These are phyloP conservation scores for Bifiguratus adelaidae DNA, from an alignment of 192 early-diverging fungal genomes.

Conservation along the genomic window DNA sequence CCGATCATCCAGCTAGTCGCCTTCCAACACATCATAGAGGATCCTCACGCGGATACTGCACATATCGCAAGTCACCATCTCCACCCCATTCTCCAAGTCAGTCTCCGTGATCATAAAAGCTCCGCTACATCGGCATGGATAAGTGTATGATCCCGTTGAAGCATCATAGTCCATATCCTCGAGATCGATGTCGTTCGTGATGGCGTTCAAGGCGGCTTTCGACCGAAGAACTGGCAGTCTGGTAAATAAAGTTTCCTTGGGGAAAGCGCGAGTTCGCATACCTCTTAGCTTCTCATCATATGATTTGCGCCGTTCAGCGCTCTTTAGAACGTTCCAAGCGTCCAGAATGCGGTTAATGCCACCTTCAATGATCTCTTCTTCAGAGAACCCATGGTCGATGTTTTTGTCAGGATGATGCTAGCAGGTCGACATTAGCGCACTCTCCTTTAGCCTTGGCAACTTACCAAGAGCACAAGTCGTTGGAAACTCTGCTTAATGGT, in stretches of 20 bases:
- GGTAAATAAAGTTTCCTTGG: neutral
- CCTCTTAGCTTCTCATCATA: constrained; percentile 42
- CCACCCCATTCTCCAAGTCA: constrained; percentile 50
- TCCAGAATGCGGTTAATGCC: constrained; percentile 26
- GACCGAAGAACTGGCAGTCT: neutral
- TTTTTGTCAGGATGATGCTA: constrained; percentile 52
- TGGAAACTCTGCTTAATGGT: constrained; percentile 46
- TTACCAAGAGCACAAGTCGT: constrained; percentile 36
- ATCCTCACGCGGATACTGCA: constrained; percentile 62
- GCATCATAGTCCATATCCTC: constrained; percentile 75
- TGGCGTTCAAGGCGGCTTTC: constrained; percentile 26
- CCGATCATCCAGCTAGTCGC: too few relatives aligned
- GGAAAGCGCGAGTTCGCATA: constrained; percentile 1
- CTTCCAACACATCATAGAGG: constrained; percentile 48
- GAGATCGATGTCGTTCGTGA: constrained; percentile 66
- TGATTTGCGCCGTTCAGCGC: constrained; percentile 23
- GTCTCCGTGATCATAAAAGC: constrained; percentile 46
- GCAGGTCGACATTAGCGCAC: neutral
- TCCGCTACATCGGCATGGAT: constrained; percentile 58
- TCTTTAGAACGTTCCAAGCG: constrained; percentile 44
- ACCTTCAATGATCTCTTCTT: constrained; percentile 3
- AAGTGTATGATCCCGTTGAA: constrained; percentile 25
- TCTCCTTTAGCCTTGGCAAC: neutral
- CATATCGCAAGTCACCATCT: constrained; percentile 49
- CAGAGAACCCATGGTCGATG: too few relatives aligned